A percentile compares a stretch with the other conserved stretches of the same genome.
Evolutionary conservation across 192 early-diverging fungal species (phyloP).

Genomic region (Rhizoclosmatium globosum): DNA sequence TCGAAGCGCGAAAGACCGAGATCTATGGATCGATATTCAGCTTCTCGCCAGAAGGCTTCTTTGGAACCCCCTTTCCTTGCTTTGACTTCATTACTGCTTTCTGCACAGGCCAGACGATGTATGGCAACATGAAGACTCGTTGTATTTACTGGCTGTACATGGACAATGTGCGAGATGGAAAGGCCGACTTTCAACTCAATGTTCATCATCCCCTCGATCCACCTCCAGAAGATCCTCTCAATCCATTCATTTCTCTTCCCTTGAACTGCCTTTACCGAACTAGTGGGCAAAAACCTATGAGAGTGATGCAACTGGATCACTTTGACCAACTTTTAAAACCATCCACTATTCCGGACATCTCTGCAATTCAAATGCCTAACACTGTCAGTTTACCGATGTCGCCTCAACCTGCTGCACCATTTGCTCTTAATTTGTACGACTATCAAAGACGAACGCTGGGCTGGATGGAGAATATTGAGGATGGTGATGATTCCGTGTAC

Average conservation of each 20-base stretch:
- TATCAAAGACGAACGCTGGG: constrained; percentile 32
- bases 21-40: too few relatives aligned
- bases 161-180: not conserved
- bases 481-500: constrained; percentile 7
- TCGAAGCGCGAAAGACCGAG: too few relatives aligned
- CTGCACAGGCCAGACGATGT: too few relatives aligned
- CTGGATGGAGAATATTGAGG: constrained; percentile 36
- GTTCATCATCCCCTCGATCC: not conserved
- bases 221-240: not conserved
- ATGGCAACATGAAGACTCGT: not conserved
- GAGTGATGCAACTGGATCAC: not conserved
- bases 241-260: not conserved
- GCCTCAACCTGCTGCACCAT: not conserved
- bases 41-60: too few relatives aligned
- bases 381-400: not conserved
- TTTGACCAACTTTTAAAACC: not conserved
- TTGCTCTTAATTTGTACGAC: constrained; percentile 25
- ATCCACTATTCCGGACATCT: not conserved
- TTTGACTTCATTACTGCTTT: too few relatives aligned
- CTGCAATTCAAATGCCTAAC: not conserved
- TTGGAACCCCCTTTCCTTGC: too few relatives aligned
- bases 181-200: not conserved
- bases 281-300: too few relatives aligned
- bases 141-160: not conserved
- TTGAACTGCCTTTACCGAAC: not conserved